Evolutionary conservation across 1,284 basidiomycete species (phyloP).

Genomic region (Phlebopus sp.): DNA sequence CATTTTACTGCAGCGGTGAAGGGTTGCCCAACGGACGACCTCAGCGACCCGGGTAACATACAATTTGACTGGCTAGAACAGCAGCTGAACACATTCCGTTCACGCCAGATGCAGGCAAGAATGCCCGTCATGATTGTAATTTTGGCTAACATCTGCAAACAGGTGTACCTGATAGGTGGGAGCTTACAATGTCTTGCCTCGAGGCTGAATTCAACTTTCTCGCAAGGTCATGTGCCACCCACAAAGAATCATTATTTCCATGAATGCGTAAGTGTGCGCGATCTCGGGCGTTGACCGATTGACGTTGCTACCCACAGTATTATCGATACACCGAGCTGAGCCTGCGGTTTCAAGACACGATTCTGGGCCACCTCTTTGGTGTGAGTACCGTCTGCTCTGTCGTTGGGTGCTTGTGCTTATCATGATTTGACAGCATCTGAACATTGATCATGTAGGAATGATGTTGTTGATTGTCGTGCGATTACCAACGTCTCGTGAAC

Average conservation of each 20-base stretch:
- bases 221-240: slow-evolving; percentile 72
- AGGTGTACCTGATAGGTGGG: slow-evolving; percentile 51
- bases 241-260: slow-evolving; percentile 81
- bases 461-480: background rate
- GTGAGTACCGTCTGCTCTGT: slow-evolving; percentile 40
- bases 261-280: slow-evolving; percentile 65
- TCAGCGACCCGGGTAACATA: slow-evolving; percentile 77
- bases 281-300: slow-evolving; percentile 3
- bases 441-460: slow-evolving; percentile 55
- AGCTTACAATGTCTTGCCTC: background rate
- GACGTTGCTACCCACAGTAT: slow-evolving; percentile 45
- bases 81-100: slow-evolving; percentile 71
- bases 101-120: slow-evolving; percentile 74
- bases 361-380: slow-evolving; percentile 87
- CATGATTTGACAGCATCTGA: slow-evolving; percentile 9
- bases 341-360: slow-evolving; percentile 85
- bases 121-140: background rate
- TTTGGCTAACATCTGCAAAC: slow-evolving; percentile 3
- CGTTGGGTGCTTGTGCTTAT: background rate
- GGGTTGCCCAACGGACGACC: slow-evolving; percentile 61
- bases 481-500: background rate
- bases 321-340: slow-evolving; percentile 81
- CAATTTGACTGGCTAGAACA: slow-evolving; percentile 91
- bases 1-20: slow-evolving; percentile 48
- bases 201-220: background rate